Base-by-base conservation (phyloP, 1,284 basidiomycete species). In the Apiotrichum montevideense region DNA sequence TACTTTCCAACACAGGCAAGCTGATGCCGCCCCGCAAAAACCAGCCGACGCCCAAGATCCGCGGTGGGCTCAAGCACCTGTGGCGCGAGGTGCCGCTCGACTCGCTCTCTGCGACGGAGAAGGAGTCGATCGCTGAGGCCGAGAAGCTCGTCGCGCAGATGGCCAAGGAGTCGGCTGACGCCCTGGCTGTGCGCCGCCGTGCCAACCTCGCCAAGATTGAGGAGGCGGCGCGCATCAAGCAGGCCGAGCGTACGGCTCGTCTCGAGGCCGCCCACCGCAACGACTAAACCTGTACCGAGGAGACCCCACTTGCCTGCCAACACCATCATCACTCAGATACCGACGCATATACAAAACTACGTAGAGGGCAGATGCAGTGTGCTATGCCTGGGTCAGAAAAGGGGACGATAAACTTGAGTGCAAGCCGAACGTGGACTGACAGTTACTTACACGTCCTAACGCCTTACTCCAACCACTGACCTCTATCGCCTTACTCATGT, bases 11-110 rank as follows among this genome's bases (percentile, higher is more conserved):
- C 33, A 42, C 37, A 59, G 54, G 56, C 39, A 53, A 52, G 43
- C 56, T 51, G 34, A 35, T 47, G 39, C 21, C 42, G 34, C 53
- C 43, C 41, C 39, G 43, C 35, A 33, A 48, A 5, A 32, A 37
- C 35, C 56, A 42, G 15, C 54, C 63, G 13, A 59, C 63, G 45
- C 42, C 62, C 6, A 54, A 47, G 33, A 63, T 69, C 52, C 57
- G 51, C 21, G 50, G 58, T 43, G 56, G 56, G 5, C 56, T 65
- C 35, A 57, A 61, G 45, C 35, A 56, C 21, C 56, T 51, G 33
- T 68, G 65, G 65, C 46, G 43, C 40, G 41, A 52, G 8, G 54
- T 67, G 40, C 57, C 64, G 52, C 33, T 33, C 33, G 3, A 35
- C 5, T 44, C 46, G 8, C 55, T 67, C 29, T 32, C 32, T 10